Evolutionary conservation across 192 early-diverging fungal species (phyloP), one percentile per base, ranked within the genome.

Genomic region (Coemansia sp.): DNA sequence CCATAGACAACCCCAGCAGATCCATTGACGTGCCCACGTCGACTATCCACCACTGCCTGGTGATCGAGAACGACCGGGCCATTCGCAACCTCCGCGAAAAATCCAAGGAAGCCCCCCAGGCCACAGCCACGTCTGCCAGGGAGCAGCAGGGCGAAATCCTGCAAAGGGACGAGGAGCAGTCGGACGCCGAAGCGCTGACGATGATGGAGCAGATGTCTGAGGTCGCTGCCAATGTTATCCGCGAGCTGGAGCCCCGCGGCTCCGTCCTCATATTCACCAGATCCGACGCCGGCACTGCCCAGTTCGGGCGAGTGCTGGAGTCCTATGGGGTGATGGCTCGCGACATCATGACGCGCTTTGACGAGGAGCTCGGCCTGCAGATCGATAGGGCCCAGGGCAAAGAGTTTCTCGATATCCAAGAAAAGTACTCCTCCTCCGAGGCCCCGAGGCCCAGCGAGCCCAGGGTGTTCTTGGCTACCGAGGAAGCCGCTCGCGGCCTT

Each of bases 401-500:
- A 11, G 24, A 26, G 10, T 51, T 51, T 26, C 10, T 28, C 26
- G 50, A 51, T 26, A 13, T 14, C 3, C 50, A 51, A 11, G 13
- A 26, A 13, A 51, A 51, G 5, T 51, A 51, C 50, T 6, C 50
- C 5, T 6, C 50, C 5, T 5, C 50, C 8, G 11, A 3, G 13
- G 36, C 13, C 26, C 14, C 31, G 26, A n/a, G 3, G 35, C 34
- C 43, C 18, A 4, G 14, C 10, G 20, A 3, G 31, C 5, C 5
- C 6, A 10, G 23, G 9, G 72, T 91, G 18, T 87, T 86, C 55
- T 65, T 94, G 24, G 87, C 89, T 2, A 88, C 86, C 0, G 94
- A 95, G 66, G 84, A 83, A 39, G 88, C 88, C 46, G 90, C 92
- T 1, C 83, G 94, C 13, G 95, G 95, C 8, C 67, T 98, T 7